These are phyloP conservation scores for Naganishia kalamii DNA, from an alignment of 768 basidiomycete species.

Conservation along the genomic window DNA sequence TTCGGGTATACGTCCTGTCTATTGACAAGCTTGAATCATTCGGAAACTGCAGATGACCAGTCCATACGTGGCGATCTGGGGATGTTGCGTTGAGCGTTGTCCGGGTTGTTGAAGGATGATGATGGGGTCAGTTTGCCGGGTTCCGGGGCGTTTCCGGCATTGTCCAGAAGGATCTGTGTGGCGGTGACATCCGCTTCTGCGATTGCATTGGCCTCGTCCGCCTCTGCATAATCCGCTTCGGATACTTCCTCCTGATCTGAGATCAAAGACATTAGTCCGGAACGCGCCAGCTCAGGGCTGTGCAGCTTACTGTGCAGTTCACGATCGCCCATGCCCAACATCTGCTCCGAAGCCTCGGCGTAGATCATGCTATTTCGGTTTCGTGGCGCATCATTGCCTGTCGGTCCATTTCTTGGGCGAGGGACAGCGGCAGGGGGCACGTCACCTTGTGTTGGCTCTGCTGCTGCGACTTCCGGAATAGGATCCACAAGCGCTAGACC, in stretches of 20 bases:
- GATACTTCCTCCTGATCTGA: slow-evolving; percentile 10
- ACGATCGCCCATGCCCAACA: slow-evolving; percentile 71
- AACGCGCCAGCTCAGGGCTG: neutral
- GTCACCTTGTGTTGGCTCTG: slow-evolving; percentile 19
- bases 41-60: neutral
- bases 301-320: slow-evolving; percentile 57
- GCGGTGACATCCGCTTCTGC: slow-evolving; percentile 1
- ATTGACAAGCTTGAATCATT: neutral
- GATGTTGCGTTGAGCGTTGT: neutral
- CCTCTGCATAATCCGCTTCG: slow-evolving; percentile 1
- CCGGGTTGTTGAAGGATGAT: neutral
- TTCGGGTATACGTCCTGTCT: neutral
- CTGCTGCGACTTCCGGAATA: neutral
- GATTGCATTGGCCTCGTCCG: neutral
- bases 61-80: slow-evolving; percentile 14
- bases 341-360: slow-evolving; percentile 70
- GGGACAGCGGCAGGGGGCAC: slow-evolving; percentile 39
- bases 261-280: neutral
- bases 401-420: neutral
- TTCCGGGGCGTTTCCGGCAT: too few relatives aligned
- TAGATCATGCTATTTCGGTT: slow-evolving; percentile 79
- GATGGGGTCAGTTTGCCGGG: neutral
- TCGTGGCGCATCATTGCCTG: neutral
- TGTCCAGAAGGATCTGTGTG: too few relatives aligned
- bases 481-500: slow-evolving; percentile 51